Base-by-base conservation (phyloP, 345 rosid genomes). In the Dipteronia dyeriana region DNA sequence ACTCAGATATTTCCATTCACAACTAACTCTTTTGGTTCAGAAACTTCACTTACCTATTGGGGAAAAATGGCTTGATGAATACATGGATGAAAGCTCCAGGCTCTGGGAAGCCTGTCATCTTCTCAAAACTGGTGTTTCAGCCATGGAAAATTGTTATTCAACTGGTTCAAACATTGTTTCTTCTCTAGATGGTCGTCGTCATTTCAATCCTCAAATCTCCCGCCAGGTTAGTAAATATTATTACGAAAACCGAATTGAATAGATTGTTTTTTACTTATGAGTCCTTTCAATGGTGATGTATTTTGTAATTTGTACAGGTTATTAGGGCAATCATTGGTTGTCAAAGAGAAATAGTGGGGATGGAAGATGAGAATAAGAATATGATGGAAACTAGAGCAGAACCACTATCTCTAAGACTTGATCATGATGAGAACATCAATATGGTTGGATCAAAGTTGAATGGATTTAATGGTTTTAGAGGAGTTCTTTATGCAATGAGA, bases 391-490 rank as follows among this genome's bases (percentile, higher is more conserved):
- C 82, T 43, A 84, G 86, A 63, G 77, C 74, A 9, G 65, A 76
- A 68, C 69, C 78, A 6, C 73, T 85, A 26, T 79, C 87, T 1
- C 78, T 85, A 49, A 72, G 74, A 72, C 64, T 80, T 38, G 79
- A 82, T 60, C 60, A 79, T 38, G 79, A 82, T 60, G 78, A 81
- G 34, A 77, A 84, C 25, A 82, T 43, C 54, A 70, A 81, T 2
- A 14, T 75, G 9, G n/a, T 73, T 38, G 88, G 88, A 39, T 84
- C 90, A n/a, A 86, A 79, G 77, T 54, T 85, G 31, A 92, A 90
- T 78, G 97, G 87, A 0, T 94, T 88, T 80, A 88, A 87, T 71
- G 97, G 98, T 3, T 94, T 94, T 26, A 83, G 96, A 43, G 97
- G 98, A 3, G 98, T 89, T 4, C 89, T 94, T 5, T 86, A 88